Percentiles rank a stretch among this genome's conserved stretches.
Conservation (phyloP, 78 protist genomes). For the Protostelium mycophagum region DNA sequence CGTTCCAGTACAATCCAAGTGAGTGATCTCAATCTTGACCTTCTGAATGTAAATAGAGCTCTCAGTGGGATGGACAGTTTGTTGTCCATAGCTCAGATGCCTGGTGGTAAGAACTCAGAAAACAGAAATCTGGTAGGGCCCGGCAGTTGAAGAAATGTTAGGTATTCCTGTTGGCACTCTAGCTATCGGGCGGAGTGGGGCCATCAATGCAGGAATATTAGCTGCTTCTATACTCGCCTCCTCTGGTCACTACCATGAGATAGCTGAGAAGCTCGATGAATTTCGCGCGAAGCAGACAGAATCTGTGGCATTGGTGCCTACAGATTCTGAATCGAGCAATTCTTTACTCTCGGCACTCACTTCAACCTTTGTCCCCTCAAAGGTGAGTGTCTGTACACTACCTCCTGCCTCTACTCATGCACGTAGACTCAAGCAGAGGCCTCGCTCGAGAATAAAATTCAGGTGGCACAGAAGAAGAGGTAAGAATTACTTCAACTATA, state of each 20-base stretch:
- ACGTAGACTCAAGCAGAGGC: too few species aligned
- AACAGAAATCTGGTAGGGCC: neutral
- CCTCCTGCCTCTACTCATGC: too few species aligned
- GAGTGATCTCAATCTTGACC: neutral
- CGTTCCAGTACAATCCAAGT: conserved; percentile 71
- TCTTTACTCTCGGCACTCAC: neutral
- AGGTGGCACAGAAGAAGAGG: neutral
- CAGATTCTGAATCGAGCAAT: neutral
- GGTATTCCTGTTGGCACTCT: conserved; percentile 67
- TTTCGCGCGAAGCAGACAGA: conserved; percentile 60
- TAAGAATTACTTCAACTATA: too few species aligned
- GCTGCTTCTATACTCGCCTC: conserved; percentile 51
- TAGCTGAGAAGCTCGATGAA: conserved; percentile 22
- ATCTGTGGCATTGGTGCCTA: conserved; percentile 18
- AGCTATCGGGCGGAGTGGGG: conserved; percentile 67
- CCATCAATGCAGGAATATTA: conserved; percentile 52
- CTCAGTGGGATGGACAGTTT: conserved; percentile 82
- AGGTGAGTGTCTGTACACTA: too few species aligned
- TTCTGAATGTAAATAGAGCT: neutral
- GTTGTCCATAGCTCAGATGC: conserved; percentile 82
- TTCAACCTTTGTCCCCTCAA: neutral
- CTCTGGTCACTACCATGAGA: conserved; percentile 21
- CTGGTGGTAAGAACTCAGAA: conserved; percentile 36
- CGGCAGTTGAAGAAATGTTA: neutral
- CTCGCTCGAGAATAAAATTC: neutral